Evolutionary conservation across 2,329 filamentous ascomycete genomes (phyloP).

Genomic region (Didymella glomerata): DNA sequence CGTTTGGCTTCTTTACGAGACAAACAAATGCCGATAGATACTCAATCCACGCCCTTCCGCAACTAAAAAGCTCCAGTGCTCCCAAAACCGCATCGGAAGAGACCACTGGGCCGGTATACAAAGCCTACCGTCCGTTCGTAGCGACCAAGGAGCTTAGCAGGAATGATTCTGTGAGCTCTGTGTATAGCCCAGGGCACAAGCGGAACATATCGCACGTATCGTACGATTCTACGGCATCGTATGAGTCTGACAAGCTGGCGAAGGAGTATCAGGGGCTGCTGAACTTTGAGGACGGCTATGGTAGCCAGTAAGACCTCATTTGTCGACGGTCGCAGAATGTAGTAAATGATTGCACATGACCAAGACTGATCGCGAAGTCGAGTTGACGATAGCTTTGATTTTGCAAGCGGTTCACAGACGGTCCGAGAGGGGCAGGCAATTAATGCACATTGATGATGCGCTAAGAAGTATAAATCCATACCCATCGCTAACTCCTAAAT

Average conservation of each 20-base stretch:
- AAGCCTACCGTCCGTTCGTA: constrained; percentile 14
- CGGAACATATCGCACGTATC: constrained; percentile 26
- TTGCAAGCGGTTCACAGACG: no score
- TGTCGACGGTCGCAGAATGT: not conserved
- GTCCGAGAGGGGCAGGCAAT: not conserved
- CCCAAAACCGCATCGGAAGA: not conserved
- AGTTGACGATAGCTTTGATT: no score
- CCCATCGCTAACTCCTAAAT: not conserved
- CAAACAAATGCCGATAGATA: constrained; percentile 19
- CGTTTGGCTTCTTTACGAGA: not conserved
- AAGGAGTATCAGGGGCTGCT: constrained; percentile 40
- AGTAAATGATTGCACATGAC: no score
- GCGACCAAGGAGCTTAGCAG: constrained; percentile 4
- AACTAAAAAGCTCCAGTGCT: not conserved
- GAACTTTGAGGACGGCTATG: constrained; percentile 32
- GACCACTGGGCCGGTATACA: constrained; percentile 1
- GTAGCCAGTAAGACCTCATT: not conserved
- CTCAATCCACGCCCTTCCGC: not conserved
- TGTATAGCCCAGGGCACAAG: constrained; percentile 21
- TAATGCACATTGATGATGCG: constrained; percentile 9
- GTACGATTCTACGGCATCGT: constrained; percentile 23
- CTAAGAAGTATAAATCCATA: not conserved
- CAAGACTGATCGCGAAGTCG: not conserved
- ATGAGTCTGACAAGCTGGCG: constrained; percentile 34
- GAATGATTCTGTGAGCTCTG: constrained; percentile 9